These are phyloP conservation scores for Nakazawaea molendinolei DNA, from an alignment of 805 yeast genomes.

Conservation along the genomic window DNA sequence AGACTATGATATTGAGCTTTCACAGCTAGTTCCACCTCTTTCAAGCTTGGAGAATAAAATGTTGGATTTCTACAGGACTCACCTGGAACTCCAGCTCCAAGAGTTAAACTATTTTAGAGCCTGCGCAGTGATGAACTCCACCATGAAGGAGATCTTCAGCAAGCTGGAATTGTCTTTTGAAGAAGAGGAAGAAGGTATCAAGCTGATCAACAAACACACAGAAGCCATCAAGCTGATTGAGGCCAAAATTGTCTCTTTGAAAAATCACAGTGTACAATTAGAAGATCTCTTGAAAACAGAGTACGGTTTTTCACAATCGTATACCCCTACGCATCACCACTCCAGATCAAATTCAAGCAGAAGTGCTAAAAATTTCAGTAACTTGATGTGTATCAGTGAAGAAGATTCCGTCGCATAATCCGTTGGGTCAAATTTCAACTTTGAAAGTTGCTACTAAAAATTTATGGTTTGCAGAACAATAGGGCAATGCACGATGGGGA, in stretches of 20 bases:
- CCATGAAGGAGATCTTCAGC: constrained; percentile 9
- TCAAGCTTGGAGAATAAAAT: constrained; percentile 1
- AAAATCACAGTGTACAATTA: constrained; percentile 2
- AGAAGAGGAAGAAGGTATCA: constrained; percentile 15
- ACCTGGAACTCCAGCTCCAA: constrained; percentile 1
- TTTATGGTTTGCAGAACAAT: too few relatives aligned
- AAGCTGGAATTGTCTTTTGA: constrained; percentile 12
- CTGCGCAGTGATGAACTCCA: constrained; percentile 6
- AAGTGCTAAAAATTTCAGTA: constrained; percentile 3
- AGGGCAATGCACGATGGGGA: too few relatives aligned
- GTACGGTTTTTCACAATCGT: too few relatives aligned
- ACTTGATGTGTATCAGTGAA: constrained; percentile 6
- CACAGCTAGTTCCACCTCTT: background rate
- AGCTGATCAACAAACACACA: constrained; percentile 9
- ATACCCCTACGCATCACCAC: too few relatives aligned
- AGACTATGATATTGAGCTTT: constrained; percentile 1
- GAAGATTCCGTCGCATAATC: constrained; percentile 2
- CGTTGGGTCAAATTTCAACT: background rate
- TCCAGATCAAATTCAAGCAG: background rate
- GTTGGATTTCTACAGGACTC: constrained; percentile 5
- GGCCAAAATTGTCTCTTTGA: constrained; percentile 1
- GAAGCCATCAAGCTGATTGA: constrained; percentile 11
- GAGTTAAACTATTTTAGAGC: constrained; percentile 7
- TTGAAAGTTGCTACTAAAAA: too few relatives aligned
- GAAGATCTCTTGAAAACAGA: too few relatives aligned